phyloP scores from a whole-genome alignment of 306 rosid species.

The Purshia tridentata region DNA sequence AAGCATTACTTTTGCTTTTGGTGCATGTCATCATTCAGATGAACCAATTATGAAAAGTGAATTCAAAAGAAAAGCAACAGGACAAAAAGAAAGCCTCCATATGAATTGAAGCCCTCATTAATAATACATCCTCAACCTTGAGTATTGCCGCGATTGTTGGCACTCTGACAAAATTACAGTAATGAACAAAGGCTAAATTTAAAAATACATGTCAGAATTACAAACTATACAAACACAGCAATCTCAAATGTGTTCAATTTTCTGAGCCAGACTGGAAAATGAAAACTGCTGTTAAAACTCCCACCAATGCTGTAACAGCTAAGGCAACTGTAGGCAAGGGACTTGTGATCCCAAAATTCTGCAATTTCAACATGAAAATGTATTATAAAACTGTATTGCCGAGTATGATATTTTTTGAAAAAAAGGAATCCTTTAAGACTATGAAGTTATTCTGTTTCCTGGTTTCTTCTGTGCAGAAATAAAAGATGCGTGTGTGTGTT shows the following conservation, averaged over 20 bases:
- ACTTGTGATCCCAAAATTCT: constrained; percentile 74
- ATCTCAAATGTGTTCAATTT: constrained; percentile 37
- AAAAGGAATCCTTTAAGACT: neutral
- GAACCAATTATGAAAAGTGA: neutral
- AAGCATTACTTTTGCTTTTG: neutral
- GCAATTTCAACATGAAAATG: constrained; percentile 32
- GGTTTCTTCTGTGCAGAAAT: neutral
- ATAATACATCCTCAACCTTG: constrained; percentile 23
- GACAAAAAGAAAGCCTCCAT: constrained; percentile 8
- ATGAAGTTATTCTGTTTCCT: neutral
- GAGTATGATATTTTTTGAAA: neutral
- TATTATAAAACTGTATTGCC: neutral
- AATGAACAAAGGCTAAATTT: constrained; percentile 27
- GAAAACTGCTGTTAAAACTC: constrained; percentile 76
- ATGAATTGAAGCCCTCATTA: constrained; percentile 10
- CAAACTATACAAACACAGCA: constrained; percentile 32
- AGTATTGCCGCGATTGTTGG: constrained; percentile 29
- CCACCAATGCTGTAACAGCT: constrained; percentile 81
- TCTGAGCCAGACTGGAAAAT: constrained; percentile 94
- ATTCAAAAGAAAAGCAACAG: constrained; percentile 6
- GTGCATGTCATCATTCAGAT: neutral
- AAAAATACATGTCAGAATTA: constrained; percentile 20
- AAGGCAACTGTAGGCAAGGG: constrained; percentile 86
- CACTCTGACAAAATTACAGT: constrained; percentile 30
- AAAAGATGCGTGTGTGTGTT: neutral